phyloP scores from a whole-genome alignment of 768 basidiomycete species.

The Boletus barrowsii region DNA sequence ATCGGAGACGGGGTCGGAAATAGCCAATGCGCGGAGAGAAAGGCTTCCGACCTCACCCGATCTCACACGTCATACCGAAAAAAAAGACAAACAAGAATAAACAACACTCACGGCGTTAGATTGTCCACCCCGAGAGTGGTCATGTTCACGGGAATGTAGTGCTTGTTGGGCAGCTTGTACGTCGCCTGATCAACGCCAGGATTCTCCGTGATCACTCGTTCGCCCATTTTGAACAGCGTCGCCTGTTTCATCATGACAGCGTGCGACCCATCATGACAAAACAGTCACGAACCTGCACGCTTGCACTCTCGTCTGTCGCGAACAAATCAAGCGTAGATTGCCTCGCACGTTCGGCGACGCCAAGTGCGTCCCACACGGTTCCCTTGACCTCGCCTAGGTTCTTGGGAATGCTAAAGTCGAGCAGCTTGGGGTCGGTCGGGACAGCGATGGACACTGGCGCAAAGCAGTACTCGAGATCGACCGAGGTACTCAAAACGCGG shows the following conservation, averaged over 20 bases:
- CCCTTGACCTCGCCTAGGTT: slow-evolving; percentile 38
- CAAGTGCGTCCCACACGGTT: slow-evolving; percentile 56
- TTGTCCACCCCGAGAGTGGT: slow-evolving; percentile 70
- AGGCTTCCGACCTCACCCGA: slow-evolving; percentile 8
- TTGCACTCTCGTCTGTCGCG: slow-evolving; percentile 84
- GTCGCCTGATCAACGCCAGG: slow-evolving; percentile 53
- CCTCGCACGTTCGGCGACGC: slow-evolving; percentile 51
- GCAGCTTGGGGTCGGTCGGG: slow-evolving; percentile 50
- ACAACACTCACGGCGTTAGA: slow-evolving; percentile 52
- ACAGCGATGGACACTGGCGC: slow-evolving; percentile 41
- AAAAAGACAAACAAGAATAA: slow-evolving; percentile 1
- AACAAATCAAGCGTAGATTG: slow-evolving; percentile 75
- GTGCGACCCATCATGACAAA: neutral
- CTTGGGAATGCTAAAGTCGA: slow-evolving; percentile 46
- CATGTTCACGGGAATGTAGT: slow-evolving; percentile 90
- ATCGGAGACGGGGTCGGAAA: neutral
- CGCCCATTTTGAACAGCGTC: slow-evolving; percentile 86
- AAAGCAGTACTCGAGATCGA: slow-evolving; percentile 76
- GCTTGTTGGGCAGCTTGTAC: slow-evolving; percentile 89
- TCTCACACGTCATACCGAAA: slow-evolving; percentile 18
- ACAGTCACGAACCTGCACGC: slow-evolving; percentile 68
- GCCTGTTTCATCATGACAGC: slow-evolving; percentile 49
- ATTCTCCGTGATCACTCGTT: slow-evolving; percentile 68
- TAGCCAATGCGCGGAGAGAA: neutral
- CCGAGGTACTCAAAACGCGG: slow-evolving; percentile 84